These are phyloP conservation scores for Phytopythium chamaehyphon DNA, from an alignment of 352 stramenopile species.

Conservation along the genomic window DNA sequence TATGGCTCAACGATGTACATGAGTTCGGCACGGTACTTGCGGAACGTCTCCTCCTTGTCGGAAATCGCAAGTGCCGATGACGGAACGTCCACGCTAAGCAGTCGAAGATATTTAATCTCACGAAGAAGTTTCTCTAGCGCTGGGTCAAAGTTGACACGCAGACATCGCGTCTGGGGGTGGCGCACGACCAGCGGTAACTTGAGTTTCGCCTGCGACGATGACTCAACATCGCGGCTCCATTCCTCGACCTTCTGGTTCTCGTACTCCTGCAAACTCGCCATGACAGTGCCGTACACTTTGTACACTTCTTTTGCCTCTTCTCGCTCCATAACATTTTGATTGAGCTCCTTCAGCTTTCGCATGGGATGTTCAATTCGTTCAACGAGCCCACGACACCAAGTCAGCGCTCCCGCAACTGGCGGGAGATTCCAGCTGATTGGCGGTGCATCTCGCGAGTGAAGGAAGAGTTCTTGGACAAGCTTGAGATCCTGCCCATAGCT, in stretches of 20 bases:
- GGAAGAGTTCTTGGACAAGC: conserved; percentile 96
- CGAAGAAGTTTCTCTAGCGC: conserved; percentile 95
- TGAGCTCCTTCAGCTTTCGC: conserved; percentile 95
- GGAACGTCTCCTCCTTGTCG: conserved; percentile 93
- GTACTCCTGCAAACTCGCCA: conserved; percentile 96
- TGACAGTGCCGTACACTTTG: conserved; percentile 96
- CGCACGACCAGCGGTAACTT: conserved; percentile 93
- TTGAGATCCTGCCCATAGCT: conserved; percentile 96
- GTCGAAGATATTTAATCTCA: conserved; percentile 97
- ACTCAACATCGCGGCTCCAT: conserved; percentile 95
- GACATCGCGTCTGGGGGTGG: conserved; percentile 84
- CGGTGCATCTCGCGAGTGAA: conserved; percentile 90
- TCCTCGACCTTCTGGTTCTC: conserved; percentile 97
- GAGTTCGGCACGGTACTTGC: conserved; percentile 94
- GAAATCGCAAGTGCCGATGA: conserved; percentile 95
- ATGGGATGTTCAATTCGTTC: conserved; percentile 97
- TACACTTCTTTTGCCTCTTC: conserved; percentile 98
- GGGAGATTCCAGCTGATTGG: conserved; percentile 95
- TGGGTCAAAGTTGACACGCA: conserved; percentile 98
- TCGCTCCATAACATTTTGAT: conserved; percentile 96
- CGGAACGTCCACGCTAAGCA: conserved; percentile 94
- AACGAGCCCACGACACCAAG: conserved; percentile 95
- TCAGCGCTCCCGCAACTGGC: conserved; percentile 93
- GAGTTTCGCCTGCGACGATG: conserved; percentile 93
- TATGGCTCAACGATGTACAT: conserved; percentile 98